Conservation (phyloP, 2,329 filamentous ascomycete species). For the Juglanconis oblonga region DNA sequence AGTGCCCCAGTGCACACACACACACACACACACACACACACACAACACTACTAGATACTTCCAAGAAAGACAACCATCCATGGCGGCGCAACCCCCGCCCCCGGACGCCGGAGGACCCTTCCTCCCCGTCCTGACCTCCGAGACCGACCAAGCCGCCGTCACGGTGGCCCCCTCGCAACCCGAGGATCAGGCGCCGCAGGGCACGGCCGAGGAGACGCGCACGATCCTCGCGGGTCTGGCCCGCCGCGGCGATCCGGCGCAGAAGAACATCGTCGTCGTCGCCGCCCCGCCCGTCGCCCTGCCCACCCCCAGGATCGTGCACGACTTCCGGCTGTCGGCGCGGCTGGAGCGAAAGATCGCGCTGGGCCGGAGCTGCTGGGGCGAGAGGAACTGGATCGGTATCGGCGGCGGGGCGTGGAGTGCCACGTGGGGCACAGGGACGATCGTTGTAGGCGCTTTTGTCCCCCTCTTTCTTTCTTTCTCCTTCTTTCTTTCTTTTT, state of each 20-base stretch:
- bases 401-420: constrained; percentile 18
- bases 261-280: too few species aligned
- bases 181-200: neutral
- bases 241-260: neutral
- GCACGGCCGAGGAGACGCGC: neutral
- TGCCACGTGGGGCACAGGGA: constrained; percentile 18
- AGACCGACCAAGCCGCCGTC: neutral
- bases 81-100: neutral
- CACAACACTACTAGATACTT: neutral
- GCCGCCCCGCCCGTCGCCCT: constrained; percentile 10
- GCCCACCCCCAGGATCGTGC: constrained; percentile 9
- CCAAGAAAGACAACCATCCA: neutral
- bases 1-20: too few species aligned
- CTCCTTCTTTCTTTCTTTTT: too few species aligned
- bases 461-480: too few species aligned
- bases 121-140: constrained; percentile 4
- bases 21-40: neutral
- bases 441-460: constrained; percentile 17
- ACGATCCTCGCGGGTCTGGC: constrained; percentile 12
- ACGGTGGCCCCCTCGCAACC: neutral
- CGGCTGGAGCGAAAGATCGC: constrained; percentile 15
- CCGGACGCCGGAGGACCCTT: neutral
- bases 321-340: constrained; percentile 19
- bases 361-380: constrained; percentile 16
- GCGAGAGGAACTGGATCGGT: constrained; percentile 20